phyloP scores from a whole-genome alignment of 1,284 basidiomycete species.

The Xerocomus alliaceus region DNA sequence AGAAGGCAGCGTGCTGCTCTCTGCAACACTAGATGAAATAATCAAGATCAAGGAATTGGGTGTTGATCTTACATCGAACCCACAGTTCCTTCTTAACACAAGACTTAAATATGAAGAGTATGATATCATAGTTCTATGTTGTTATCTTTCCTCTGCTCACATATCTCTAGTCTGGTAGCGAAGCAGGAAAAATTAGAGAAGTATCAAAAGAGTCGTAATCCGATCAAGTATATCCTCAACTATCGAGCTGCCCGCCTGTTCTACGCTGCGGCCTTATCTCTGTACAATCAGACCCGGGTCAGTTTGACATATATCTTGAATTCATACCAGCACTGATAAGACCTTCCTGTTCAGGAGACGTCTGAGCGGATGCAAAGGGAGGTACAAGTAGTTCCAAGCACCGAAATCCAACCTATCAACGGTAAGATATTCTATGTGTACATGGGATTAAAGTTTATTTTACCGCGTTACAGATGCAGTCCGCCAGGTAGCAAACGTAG shows the following conservation, averaged over 20 bases:
- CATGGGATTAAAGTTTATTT: background rate
- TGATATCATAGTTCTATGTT: too few species aligned
- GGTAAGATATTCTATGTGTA: background rate
- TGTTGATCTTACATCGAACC: background rate
- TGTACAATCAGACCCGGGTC: too few species aligned
- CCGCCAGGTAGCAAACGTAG: background rate
- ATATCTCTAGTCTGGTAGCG: too few species aligned
- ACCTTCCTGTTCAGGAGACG: background rate
- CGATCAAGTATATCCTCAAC: too few species aligned
- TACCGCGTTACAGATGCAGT: background rate
- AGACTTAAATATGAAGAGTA: too few species aligned
- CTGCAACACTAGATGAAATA: constrained; percentile 6
- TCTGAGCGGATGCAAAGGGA: background rate
- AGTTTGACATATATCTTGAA: background rate
- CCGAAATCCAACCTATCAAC: background rate
- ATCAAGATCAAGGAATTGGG: background rate
- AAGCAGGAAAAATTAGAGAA: too few species aligned
- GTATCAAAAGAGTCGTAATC: too few species aligned
- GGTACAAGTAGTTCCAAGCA: background rate
- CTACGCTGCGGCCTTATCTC: too few species aligned
- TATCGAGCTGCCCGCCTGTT: too few species aligned
- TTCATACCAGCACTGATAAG: background rate
- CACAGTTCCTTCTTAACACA: too few species aligned
- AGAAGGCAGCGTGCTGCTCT: constrained; percentile 1
- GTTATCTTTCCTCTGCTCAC: too few species aligned